Evolutionary conservation across 2,329 filamentous ascomycete genomes (phyloP), one percentile per base, ranked within the genome.

Genomic region (Graphilbum fragrans): DNA sequence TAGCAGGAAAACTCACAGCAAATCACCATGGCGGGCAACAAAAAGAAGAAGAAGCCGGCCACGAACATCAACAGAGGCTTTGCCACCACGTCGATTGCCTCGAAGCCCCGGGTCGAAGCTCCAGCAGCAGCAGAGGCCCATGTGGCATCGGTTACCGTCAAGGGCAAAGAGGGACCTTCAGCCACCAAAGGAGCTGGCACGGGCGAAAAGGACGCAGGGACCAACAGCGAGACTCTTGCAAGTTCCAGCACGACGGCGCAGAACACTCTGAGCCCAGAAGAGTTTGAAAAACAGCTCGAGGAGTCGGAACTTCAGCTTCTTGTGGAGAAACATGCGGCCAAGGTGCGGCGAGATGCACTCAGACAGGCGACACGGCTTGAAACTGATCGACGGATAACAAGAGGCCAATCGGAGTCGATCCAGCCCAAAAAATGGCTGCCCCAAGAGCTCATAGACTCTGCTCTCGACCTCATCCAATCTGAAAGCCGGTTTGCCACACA

Each of bases 1-100:
- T 5, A 9, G 5, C 21, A 11, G 20, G 14, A 34, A 35, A 16
- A 31, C 21, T 6, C n/a, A 25, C 35, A 2, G 3, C 22, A n/a
- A 20, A 12, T 9, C 49, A 53, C 47, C 50, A 90, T 90, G 84
- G 81, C 82, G 43, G 69, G 65, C 45, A 79, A 69, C 55, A 83
- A 86, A 62, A 94, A 94, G 66, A 94, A 95, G 67, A 93, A 86
- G 70, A 96, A 95, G 73, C 72, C 83, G 42, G 75, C 77, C 21
- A 76, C 81, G 25, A 96, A 95, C 61, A 86, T 88, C 45, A 86
- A 87, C 32, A 74, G 92, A 59, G 92, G 88, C 17, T 94, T 95
- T 64, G 86, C 90, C 49, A 98, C 92, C 5, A 93, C 86, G 12
- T 96, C 90, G 2, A 74, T 94, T 45, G 86, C 87, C 35, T 93